Evolutionary conservation across 371 early-diverging fungal species (phyloP).

Genomic region (Mucor sp.): DNA sequence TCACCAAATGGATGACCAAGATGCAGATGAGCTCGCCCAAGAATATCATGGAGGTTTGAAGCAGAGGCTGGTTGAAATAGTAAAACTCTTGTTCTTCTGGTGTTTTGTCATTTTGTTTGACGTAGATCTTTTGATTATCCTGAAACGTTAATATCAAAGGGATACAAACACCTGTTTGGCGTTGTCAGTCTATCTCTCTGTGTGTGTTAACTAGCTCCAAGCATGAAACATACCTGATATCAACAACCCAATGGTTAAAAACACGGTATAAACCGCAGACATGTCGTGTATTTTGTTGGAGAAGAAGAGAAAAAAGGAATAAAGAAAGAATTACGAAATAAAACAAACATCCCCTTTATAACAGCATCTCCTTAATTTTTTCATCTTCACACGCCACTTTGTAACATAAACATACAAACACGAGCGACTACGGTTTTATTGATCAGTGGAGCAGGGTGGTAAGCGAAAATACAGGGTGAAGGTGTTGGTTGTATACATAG

Average conservation of each 20-base stretch:
- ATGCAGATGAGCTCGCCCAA: slow-evolving; percentile 50
- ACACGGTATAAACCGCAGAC: slow-evolving; percentile 21
- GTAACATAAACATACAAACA: background rate
- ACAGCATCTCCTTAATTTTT: background rate
- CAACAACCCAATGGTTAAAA: slow-evolving; percentile 27
- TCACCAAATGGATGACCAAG: slow-evolving; percentile 38
- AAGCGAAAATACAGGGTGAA: background rate
- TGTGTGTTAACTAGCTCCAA: background rate
- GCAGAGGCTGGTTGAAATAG: slow-evolving; percentile 41
- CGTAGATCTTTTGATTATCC: slow-evolving; percentile 34
- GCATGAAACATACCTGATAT: slow-evolving; percentile 19
- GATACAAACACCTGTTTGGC: slow-evolving; percentile 38
- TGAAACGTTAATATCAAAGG: slow-evolving; percentile 50
- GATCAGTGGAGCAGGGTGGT: background rate
- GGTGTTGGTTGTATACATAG: background rate
- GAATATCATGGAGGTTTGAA: slow-evolving; percentile 52
- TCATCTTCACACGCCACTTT: slow-evolving; percentile 1
- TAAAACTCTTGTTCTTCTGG: background rate
- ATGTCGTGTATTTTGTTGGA: background rate
- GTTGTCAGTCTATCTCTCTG: background rate
- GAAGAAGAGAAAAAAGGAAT: background rate
- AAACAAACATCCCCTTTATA: background rate
- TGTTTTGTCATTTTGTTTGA: slow-evolving; percentile 15
- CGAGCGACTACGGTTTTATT: background rate
- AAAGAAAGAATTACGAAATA: background rate